Conservation (phyloP, 257 asterid genomes). For the Solanum rostratum region DNA sequence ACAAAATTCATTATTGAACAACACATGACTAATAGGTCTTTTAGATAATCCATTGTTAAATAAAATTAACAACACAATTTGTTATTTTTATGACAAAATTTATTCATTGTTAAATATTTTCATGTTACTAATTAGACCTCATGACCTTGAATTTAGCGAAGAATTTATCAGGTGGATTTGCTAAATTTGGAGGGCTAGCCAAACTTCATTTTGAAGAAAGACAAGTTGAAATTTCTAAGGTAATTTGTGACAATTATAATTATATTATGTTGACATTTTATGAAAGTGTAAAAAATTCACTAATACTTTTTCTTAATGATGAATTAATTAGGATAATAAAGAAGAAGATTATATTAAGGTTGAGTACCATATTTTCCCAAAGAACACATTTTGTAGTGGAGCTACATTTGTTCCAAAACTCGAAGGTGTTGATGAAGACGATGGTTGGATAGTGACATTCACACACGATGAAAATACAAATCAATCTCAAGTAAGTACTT, state of each 20-base stretch:
- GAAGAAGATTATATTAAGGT: not conserved
- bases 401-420: conserved; percentile 11
- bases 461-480: conserved; percentile 11
- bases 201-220: not conserved
- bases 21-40: not conserved
- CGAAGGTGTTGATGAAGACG: conserved; percentile 11
- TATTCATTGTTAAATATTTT: not conserved
- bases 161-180: not conserved
- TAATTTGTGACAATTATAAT: not conserved
- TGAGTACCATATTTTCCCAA: conserved; percentile 13
- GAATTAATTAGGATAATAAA: not conserved
- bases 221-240: not conserved
- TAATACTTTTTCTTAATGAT: not conserved
- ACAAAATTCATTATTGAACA: not conserved
- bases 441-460: conserved; percentile 21
- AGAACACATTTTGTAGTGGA: conserved; percentile 12
- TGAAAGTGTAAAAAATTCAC: not conserved
- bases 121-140: conserved; percentile 15
- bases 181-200: not conserved
- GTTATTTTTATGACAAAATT: not conserved
- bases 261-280: not conserved
- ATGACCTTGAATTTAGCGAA: not conserved
- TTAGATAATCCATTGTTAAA: not conserved
- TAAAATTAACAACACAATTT: not conserved
- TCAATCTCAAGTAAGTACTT: conserved; percentile 6